These are phyloP conservation scores for Cardamine occulta DNA, from an alignment of 345 rosid species.

Conservation along the genomic window DNA sequence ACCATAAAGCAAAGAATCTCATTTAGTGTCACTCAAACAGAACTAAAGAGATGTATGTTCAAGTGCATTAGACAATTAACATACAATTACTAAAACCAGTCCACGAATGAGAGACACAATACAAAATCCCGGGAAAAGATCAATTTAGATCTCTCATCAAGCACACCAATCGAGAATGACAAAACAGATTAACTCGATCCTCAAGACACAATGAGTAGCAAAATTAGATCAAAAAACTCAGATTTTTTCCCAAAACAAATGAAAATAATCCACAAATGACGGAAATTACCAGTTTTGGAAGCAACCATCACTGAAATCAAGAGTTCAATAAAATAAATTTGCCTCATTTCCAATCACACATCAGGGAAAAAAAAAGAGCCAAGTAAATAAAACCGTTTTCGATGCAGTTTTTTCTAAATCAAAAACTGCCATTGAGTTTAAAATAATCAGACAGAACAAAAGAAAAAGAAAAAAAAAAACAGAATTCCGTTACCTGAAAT, in stretches of 20 bases:
- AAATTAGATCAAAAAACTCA: not conserved
- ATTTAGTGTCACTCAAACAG: conserved; percentile 29
- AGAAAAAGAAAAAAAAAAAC: not conserved
- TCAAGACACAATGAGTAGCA: not conserved
- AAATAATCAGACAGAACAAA: conserved; percentile 14
- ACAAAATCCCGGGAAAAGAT: conserved; percentile 14
- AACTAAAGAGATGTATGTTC: conserved; percentile 7
- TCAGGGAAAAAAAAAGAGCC: not conserved
- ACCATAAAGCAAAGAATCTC: conserved; percentile 43
- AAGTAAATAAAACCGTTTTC: conserved; percentile 6
- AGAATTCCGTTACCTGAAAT: conserved; percentile 38
- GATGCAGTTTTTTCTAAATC: not conserved
- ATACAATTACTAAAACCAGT: conserved; percentile 23
- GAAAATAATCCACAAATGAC: not conserved
- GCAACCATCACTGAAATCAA: conserved; percentile 29
- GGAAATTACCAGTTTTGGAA: not conserved
- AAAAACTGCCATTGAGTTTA: conserved; percentile 36
- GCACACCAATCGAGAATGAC: conserved; percentile 19
- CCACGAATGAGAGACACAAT: conserved; percentile 6
- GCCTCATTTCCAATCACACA: not conserved
- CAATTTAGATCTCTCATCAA: conserved; percentile 14
- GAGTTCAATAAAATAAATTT: conserved; percentile 4
- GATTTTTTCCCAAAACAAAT: not conserved
- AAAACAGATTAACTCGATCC: conserved; percentile 24
- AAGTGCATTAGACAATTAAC: not conserved